A percentile compares a stretch with the other conserved stretches of the same genome.
Evolutionary conservation across 2,329 filamentous ascomycete genomes (phyloP).

Genomic region (Mollisiaceae sp.): DNA sequence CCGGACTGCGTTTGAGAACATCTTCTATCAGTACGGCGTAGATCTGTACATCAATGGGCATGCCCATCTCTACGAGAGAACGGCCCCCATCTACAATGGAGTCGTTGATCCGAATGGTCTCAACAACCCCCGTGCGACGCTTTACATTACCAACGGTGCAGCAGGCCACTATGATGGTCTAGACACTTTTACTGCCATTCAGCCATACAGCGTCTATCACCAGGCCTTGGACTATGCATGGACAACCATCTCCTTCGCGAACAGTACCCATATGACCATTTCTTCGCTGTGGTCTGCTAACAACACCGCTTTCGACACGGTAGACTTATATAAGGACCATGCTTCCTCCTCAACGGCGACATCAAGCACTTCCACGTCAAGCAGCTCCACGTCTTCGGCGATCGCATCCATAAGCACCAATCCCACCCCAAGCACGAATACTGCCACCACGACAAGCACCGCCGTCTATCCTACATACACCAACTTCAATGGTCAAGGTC

Average conservation of each 20-base stretch:
- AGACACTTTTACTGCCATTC: slow-evolving; percentile 27
- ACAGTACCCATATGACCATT: slow-evolving; percentile 45
- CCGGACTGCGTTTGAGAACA: slow-evolving; percentile 51
- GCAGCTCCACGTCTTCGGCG: slow-evolving; percentile 7
- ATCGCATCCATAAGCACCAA: not conserved
- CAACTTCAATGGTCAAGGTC: slow-evolving; percentile 15
- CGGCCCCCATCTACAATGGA: slow-evolving; percentile 22
- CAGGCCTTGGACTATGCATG: slow-evolving; percentile 46
- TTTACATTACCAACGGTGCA: slow-evolving; percentile 41
- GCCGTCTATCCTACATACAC: slow-evolving; percentile 8
- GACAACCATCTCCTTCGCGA: slow-evolving; percentile 44
- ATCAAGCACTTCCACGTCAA: not conserved
- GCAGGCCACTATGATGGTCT: slow-evolving; percentile 43
- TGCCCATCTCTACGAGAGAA: slow-evolving; percentile 52
- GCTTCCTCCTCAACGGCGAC: not conserved
- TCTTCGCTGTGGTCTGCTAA: slow-evolving; percentile 45
- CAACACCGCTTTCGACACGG: slow-evolving; percentile 41
- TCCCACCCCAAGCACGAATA: slow-evolving; percentile 11
- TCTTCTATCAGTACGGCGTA: slow-evolving; percentile 51
- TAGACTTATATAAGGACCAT: slow-evolving; percentile 38
- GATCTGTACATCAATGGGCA: slow-evolving; percentile 53
- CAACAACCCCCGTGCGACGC: slow-evolving; percentile 38
- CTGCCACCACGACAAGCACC: slow-evolving; percentile 4
- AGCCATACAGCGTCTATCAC: slow-evolving; percentile 40
- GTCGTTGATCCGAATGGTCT: slow-evolving; percentile 25